Conservation (phyloP, 345 rosid genomes). For the Streptanthus diversifolius region DNA sequence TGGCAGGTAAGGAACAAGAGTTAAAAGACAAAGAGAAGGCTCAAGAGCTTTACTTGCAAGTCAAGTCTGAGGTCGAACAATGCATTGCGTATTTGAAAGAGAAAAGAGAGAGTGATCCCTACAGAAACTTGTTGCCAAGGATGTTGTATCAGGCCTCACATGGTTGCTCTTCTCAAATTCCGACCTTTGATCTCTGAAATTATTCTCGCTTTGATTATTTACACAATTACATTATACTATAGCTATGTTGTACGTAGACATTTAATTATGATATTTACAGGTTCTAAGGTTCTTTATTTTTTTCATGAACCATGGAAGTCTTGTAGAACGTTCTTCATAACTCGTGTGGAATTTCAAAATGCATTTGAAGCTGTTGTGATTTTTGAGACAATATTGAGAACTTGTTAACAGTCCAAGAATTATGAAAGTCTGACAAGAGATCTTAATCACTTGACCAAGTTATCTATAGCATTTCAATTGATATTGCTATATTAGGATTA, state of each 20-base stretch:
- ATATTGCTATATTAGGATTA: too few species aligned
- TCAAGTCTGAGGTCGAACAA: conserved; percentile 61
- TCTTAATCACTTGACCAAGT: too few species aligned
- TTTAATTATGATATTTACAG: not conserved
- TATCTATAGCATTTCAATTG: too few species aligned
- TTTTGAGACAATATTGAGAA: not conserved
- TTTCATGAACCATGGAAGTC: not conserved
- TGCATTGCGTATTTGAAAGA: conserved; percentile 50
- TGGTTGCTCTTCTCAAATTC: conserved; percentile 50
- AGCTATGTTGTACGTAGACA: not conserved
- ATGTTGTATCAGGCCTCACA: conserved; percentile 44
- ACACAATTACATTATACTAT: not conserved
- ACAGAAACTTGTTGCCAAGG: conserved; percentile 53
- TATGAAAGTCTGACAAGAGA: not conserved
- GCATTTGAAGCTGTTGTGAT: not conserved
- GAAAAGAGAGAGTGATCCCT: conserved; percentile 69
- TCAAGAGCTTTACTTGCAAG: conserved; percentile 54
- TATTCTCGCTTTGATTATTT: not conserved
- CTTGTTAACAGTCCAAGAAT: not conserved
- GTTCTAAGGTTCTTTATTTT: not conserved
- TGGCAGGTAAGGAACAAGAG: conserved; percentile 49
- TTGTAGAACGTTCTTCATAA: not conserved
- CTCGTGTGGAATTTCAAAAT: too few species aligned
- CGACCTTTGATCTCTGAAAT: conserved; percentile 55
- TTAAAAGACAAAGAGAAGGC: conserved; percentile 50